Percentiles rank a stretch among this genome's conserved stretches.
These are phyloP conservation scores for Geum urbanum DNA, from an alignment of 306 rosid genomes.

Conservation along the genomic window DNA sequence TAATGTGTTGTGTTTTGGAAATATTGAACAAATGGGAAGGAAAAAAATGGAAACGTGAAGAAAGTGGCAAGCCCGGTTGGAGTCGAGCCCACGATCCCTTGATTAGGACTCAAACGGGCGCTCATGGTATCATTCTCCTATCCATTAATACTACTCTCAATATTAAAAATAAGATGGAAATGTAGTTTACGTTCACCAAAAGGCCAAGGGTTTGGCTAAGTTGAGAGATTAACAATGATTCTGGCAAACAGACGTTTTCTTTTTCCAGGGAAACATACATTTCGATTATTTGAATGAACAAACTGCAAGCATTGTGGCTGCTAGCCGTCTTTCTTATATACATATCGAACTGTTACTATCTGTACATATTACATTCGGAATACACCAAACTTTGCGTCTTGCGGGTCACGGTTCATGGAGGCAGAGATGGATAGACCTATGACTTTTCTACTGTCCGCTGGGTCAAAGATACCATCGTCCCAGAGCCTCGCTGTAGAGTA, in stretches of 20 bases:
- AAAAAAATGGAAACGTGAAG: accelerated
- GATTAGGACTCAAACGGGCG: constrained; percentile 58
- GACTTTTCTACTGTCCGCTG: constrained; percentile 84
- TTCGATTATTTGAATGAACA: constrained; percentile 15
- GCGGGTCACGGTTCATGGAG: constrained; percentile 58
- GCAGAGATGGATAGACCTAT: constrained; percentile 79
- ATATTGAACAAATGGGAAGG: accelerated
- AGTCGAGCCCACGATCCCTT: constrained; percentile 72
- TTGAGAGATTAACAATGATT: neutral
- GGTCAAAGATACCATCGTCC: constrained; percentile 96
- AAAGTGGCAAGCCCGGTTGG: constrained; percentile 63
- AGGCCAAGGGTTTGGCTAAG: neutral
- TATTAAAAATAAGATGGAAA: no score
- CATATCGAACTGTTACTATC: neutral
- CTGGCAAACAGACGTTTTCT: neutral
- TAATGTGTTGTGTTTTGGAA: neutral
- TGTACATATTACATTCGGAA: constrained; percentile 62
- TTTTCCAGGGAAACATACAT: neutral
- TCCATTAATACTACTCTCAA: no score
- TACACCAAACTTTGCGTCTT: constrained; percentile 82
- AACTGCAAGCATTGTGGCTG: neutral
- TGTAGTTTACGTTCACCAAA: neutral
- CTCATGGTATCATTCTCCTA: neutral
- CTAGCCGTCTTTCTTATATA: constrained; percentile 17
- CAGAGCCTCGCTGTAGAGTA: constrained; percentile 93